Percentiles rank a stretch among this genome's conserved stretches.
Conservation (phyloP, 2,329 filamentous ascomycete genomes). For the Nemania diffusa region DNA sequence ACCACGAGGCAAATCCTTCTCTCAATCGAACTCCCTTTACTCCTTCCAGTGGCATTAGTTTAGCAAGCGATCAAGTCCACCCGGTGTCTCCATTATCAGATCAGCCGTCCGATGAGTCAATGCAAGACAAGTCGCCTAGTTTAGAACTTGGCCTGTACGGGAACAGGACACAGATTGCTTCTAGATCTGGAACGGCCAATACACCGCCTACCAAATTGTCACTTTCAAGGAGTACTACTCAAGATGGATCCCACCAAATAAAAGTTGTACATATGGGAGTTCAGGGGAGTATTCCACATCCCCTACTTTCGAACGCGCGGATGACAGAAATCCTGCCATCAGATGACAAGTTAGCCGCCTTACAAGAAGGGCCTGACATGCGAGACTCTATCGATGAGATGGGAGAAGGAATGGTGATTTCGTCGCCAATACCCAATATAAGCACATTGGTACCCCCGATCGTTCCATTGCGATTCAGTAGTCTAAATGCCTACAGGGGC, state of each 20-base stretch:
- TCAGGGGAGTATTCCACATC: constrained; percentile 9
- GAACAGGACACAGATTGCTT: neutral
- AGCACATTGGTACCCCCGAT: constrained; percentile 10
- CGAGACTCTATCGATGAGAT: neutral
- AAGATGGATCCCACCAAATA: constrained; percentile 15
- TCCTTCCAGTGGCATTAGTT: constrained; percentile 1
- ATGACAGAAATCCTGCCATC: neutral
- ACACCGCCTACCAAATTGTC: constrained; percentile 24
- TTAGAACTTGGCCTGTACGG: constrained; percentile 22
- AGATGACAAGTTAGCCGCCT: neutral
- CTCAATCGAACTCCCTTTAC: neutral
- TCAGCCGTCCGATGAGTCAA: neutral
- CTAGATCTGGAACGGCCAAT: neutral
- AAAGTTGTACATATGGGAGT: constrained; percentile 23
- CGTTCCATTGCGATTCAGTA: constrained; percentile 30
- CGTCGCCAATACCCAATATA: neutral
- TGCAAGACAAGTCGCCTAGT: constrained; percentile 5
- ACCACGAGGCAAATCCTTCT: neutral
- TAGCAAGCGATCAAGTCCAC: constrained; percentile 12
- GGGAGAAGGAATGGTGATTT: neutral
- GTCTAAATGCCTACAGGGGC: constrained; percentile 21
- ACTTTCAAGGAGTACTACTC: constrained; percentile 12
- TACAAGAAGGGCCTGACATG: neutral
- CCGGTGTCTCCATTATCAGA: constrained; percentile 33
- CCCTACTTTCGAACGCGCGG: constrained; percentile 2